These are phyloP conservation scores for Podospora anserina DNA, from an alignment of 495 filamentous ascomycete species.

Conservation along the genomic window DNA sequence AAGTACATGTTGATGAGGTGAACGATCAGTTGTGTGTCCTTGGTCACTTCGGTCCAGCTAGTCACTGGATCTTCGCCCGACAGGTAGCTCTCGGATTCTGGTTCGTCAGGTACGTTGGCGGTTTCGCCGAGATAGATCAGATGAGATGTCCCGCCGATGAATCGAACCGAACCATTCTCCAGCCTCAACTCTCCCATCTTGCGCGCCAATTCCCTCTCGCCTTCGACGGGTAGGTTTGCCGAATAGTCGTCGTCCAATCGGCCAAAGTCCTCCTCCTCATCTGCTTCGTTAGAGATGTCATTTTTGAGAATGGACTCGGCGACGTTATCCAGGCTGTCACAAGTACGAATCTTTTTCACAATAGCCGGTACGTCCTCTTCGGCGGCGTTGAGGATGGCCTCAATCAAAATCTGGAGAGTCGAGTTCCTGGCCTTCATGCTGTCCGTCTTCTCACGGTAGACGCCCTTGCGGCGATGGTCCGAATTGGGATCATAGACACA, in stretches of 20 bases:
- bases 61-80: constrained; percentile 61
- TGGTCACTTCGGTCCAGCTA: constrained; percentile 85
- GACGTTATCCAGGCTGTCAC: constrained; percentile 86
- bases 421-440: constrained; percentile 81
- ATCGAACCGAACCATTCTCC: constrained; percentile 86
- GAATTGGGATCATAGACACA: constrained; percentile 94
- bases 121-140: constrained; percentile 73
- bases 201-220: constrained; percentile 81
- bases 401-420: constrained; percentile 85
- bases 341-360: constrained; percentile 82
- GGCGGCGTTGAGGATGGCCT: constrained; percentile 86
- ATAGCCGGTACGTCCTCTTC: constrained; percentile 79
- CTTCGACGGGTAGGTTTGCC: constrained; percentile 53
- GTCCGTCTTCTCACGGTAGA: constrained; percentile 93
- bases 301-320: constrained; percentile 68
- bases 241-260: constrained; percentile 36
- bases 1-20: constrained; percentile 98
- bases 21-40: constrained; percentile 70
- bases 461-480: constrained; percentile 92
- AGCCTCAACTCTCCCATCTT: constrained; percentile 89
- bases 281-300: constrained; percentile 43
- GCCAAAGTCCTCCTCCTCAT: constrained; percentile 26
- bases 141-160: constrained; percentile 93
- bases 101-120: constrained; percentile 48
- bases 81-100: constrained; percentile 48